Evolutionary conservation across 225 moss, liverwort and hornwort genomes (phyloP), one percentile per base, ranked within the genome.

Genomic region (Neckera pumila): DNA sequence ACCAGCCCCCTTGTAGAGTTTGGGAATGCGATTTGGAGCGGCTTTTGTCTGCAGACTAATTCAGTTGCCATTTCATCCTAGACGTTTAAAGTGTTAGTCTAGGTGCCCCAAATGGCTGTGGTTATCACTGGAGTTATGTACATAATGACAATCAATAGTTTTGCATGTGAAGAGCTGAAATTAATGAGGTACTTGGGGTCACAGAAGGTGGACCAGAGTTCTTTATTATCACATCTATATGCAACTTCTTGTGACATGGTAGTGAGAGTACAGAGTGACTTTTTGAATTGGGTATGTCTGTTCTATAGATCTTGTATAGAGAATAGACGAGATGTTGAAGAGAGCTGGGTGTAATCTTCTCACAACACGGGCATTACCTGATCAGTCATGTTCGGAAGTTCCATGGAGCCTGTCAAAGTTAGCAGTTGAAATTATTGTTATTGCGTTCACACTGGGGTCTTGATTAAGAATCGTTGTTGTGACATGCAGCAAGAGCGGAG

Each of bases 401-500:
- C 16, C 25, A 53, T 89, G 79, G 82, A 86, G 38, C 20, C 15
- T 51, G 71, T 84, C 73, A 30, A 67, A 69, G n/a, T 65, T 49
- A 49, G 66, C 58, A 38, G 57, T 31, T 67, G 34, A 7, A 58
- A 43, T 53, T 38, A 56, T 25, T 70, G 42, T 49, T 56, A 13
- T 28, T 49, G 34, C 17, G 8, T 45, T 83, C 45, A 49, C 54
- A 42, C 51, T 22, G 66, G 22, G 43, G 60, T 70, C 7, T 54
- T 76, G 63, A 79, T 75, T 49, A 18, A 31, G 80, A 64, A 69
- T 57, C 45, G 83, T 11, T 86, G 28, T 64, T 75, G 62, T 76
- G 63, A 36, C 66, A 61, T 91, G 91, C 90, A 93, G 93, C 67
- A 30, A 76, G 89, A 86, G 76, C 73, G 63, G 49, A 12, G 42